A percentile compares a stretch with the other conserved stretches of the same genome.
phyloP scores from a whole-genome alignment of 192 early-diverging fungal genomes.

The Rhizophagus prolifer region DNA sequence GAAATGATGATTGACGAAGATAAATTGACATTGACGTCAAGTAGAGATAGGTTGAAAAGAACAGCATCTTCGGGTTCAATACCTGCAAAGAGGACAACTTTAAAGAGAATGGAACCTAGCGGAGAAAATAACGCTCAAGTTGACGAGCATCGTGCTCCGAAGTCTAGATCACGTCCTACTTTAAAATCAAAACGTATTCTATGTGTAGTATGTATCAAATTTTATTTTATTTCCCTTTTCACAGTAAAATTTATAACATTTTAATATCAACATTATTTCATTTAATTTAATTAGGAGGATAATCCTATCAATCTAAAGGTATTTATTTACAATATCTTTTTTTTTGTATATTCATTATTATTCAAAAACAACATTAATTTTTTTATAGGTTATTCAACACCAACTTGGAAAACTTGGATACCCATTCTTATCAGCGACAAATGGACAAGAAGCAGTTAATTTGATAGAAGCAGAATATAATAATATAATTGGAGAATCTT shows the following conservation, averaged over 20 bases:
- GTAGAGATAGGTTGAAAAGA: not conserved
- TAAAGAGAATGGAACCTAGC: not conserved
- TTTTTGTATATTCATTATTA: not conserved
- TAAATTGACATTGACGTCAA: not conserved
- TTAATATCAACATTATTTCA: not conserved
- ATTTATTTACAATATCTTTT: not conserved
- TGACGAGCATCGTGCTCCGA: not conserved
- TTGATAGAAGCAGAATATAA: not conserved
- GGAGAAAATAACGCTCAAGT: not conserved
- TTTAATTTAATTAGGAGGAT: slow-evolving; percentile 38
- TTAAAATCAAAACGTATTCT: slow-evolving; percentile 4
- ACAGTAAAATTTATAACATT: not conserved
- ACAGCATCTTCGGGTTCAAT: not conserved
- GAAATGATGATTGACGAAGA: not conserved
- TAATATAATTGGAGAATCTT: not conserved
- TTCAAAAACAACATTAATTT: not conserved
- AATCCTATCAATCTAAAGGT: slow-evolving; percentile 59
- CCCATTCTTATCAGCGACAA: slow-evolving; percentile 44
- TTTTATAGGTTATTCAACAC: slow-evolving; percentile 49
- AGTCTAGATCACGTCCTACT: not conserved
- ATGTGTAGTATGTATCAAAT: not conserved
- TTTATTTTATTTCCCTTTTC: not conserved
- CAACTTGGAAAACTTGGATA: slow-evolving; percentile 56
- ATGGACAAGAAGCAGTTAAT: slow-evolving; percentile 54
- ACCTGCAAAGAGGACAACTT: not conserved